A percentile compares a stretch with the other conserved stretches of the same genome.
phyloP scores from a whole-genome alignment of 768 basidiomycete species.

The Neoboletus brunneissimus region DNA sequence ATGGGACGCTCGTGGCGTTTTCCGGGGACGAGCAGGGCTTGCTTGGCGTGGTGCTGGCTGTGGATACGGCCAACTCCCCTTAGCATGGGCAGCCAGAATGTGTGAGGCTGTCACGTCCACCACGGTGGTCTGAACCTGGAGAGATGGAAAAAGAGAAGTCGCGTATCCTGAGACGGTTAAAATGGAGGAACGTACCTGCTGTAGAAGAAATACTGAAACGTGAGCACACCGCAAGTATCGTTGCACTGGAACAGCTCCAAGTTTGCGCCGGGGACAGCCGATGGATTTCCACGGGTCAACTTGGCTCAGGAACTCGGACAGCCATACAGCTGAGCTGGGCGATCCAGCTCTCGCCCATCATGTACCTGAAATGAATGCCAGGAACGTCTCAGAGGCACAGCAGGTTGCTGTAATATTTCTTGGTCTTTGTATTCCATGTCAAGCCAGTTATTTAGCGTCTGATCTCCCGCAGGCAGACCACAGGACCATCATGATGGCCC shows the following conservation, averaged over 20 bases:
- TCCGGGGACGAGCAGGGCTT: constrained; percentile 28
- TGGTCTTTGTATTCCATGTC: not conserved
- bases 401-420: not conserved
- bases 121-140: constrained; percentile 34
- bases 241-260: not conserved
- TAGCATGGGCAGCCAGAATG: constrained; percentile 69
- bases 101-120: constrained; percentile 34
- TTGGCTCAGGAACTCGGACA: not conserved
- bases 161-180: not conserved
- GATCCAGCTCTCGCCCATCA: not conserved
- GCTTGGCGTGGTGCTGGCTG: constrained; percentile 53
- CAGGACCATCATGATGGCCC: not conserved
- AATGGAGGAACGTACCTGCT: constrained; percentile 4
- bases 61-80: constrained; percentile 55
- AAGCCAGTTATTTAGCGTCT: not conserved
- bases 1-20: constrained; percentile 13
- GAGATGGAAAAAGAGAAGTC: not conserved
- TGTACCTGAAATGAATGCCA: not conserved
- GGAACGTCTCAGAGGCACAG: constrained; percentile 1
- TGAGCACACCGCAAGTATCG: not conserved
- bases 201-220: not conserved
- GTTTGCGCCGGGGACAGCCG: constrained; percentile 14
- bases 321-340: not conserved
- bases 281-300: constrained; percentile 9
- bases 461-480: not conserved